These are phyloP conservation scores for Yamadazyma diddensiae DNA, from an alignment of 1,139 yeast genomes.

Conservation along the genomic window DNA sequence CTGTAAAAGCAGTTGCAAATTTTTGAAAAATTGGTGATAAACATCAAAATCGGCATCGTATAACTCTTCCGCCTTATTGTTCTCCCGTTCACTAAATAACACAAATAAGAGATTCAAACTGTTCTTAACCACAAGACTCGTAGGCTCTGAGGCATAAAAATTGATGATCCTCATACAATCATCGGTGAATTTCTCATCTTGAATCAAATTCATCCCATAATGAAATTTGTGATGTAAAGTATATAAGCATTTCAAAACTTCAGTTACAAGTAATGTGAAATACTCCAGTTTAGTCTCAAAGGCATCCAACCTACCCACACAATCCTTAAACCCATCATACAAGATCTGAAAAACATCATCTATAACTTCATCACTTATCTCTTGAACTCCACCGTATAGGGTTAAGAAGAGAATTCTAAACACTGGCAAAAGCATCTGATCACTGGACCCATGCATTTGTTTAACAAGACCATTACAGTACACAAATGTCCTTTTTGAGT, in stretches of 20 bases:
- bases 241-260: slow-evolving; percentile 26
- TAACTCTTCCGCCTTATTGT: slow-evolving; percentile 7
- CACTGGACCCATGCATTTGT: slow-evolving; percentile 1
- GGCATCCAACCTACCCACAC: slow-evolving; percentile 9
- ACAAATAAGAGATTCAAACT: slow-evolving; percentile 18
- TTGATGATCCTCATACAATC: slow-evolving; percentile 14
- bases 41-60: slow-evolving; percentile 6
- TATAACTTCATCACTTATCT: slow-evolving; percentile 9
- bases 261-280: slow-evolving; percentile 19
- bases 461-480: slow-evolving; percentile 16
- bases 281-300: slow-evolving; percentile 1
- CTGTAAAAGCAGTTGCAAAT: slow-evolving; percentile 15
- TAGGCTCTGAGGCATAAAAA: slow-evolving; percentile 1
- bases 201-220: slow-evolving; percentile 11
- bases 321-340: slow-evolving; percentile 15
- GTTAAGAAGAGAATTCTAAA: slow-evolving; percentile 27
- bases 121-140: slow-evolving; percentile 14
- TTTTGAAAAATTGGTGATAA: slow-evolving; percentile 14
- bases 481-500: slow-evolving; percentile 16
- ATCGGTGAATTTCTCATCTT: slow-evolving; percentile 13
- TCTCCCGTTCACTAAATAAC: slow-evolving; percentile 15
- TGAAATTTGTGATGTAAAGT: slow-evolving; percentile 24
- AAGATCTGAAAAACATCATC: slow-evolving; percentile 15
- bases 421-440: slow-evolving; percentile 21
- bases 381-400: slow-evolving; percentile 20